A percentile compares a stretch with the other conserved stretches of the same genome.
phyloP scores from a whole-genome alignment of 495 filamentous ascomycete species.

The Xylaria palmicola region DNA sequence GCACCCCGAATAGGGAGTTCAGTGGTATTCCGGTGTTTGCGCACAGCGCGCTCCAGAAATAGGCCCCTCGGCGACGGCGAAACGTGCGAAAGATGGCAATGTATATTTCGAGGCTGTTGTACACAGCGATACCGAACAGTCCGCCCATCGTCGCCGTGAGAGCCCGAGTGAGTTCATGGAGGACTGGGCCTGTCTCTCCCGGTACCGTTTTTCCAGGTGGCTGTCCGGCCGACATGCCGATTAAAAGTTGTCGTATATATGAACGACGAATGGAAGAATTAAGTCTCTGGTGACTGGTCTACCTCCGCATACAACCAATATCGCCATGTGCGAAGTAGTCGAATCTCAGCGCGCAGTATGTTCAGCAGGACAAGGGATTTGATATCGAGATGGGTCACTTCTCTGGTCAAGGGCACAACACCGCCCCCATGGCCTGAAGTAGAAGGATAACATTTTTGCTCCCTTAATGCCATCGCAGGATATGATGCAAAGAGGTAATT shows the following conservation, averaged over 20 bases:
- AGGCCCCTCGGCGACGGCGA: constrained; percentile 30
- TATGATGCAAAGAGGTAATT: neutral
- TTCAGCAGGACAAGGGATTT: neutral
- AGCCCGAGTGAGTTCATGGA: neutral
- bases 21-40: constrained; percentile 52
- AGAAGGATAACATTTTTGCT: neutral
- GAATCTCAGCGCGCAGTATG: neutral
- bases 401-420: neutral
- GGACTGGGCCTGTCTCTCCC: constrained; percentile 7
- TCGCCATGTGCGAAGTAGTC: neutral
- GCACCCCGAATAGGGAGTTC: constrained; percentile 55
- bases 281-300: neutral
- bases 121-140: constrained; percentile 33
- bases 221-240: too few species aligned
- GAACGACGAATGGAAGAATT: neutral
- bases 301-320: neutral
- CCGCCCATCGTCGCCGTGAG: constrained; percentile 16
- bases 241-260: too few species aligned
- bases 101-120: constrained; percentile 44
- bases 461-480: neutral
- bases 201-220: neutral
- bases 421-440: neutral
- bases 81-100: constrained; percentile 51
- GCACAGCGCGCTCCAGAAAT: constrained; percentile 45
- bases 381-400: neutral